Percentiles rank a stretch among this genome's conserved stretches.
phyloP scores from a whole-genome alignment of 371 early-diverging fungal genomes.

The Catenaria anguillulae region DNA sequence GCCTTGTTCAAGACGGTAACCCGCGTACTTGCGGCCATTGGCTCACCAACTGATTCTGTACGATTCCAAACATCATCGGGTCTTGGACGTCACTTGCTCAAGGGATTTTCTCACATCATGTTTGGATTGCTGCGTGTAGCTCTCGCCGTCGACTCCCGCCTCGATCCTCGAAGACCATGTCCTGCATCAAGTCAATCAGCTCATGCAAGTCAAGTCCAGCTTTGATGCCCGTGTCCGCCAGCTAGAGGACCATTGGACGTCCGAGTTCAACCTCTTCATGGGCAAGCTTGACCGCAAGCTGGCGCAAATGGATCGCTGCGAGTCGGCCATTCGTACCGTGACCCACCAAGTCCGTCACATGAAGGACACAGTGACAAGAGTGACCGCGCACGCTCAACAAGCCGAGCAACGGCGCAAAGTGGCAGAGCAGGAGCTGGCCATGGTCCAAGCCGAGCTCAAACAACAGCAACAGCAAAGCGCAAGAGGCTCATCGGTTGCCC shows the following conservation, averaged over 20 bases:
- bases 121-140: no score
- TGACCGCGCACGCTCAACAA: background rate
- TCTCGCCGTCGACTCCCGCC: no score
- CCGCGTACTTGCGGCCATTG: no score
- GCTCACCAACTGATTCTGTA: no score
- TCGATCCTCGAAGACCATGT: background rate
- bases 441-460: background rate
- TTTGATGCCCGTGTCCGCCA: background rate
- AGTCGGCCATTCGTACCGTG: background rate
- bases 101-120: no score
- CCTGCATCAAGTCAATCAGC: background rate
- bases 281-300: constrained; percentile 3
- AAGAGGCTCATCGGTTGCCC: no score
- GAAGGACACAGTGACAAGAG: background rate
- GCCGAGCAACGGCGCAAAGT: background rate
- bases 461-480: no score
- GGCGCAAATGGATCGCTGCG: background rate
- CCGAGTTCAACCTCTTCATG: constrained; percentile 4
- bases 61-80: no score
- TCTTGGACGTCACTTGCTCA: no score
- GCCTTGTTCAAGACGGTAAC: no score
- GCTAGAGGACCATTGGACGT: background rate
- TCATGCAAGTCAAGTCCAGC: background rate
- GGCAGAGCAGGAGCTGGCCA: background rate
- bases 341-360: background rate